Evolutionary conservation across 1,139 yeast genomes (phyloP).

Genomic region (Nakaseomyces nivariensis): DNA sequence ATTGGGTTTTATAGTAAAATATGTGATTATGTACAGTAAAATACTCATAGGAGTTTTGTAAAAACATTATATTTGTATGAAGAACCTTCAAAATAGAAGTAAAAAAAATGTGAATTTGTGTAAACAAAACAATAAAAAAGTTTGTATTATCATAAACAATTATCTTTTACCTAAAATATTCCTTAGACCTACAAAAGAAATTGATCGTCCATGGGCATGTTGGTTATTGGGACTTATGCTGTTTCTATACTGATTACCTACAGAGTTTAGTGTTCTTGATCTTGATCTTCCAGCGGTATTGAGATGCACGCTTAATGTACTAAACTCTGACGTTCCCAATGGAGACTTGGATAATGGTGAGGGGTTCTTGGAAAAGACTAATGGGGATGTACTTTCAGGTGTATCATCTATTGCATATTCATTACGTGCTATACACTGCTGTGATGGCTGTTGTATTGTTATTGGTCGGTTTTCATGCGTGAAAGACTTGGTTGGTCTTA

Average conservation of each 20-base stretch:
- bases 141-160: too few relatives aligned
- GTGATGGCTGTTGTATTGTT: neutral
- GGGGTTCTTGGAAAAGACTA: neutral
- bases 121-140: too few relatives aligned
- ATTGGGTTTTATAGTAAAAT: too few relatives aligned
- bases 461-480: neutral
- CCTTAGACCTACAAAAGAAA: neutral
- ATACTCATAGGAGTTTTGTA: too few relatives aligned
- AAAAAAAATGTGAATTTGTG: too few relatives aligned
- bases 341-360: neutral
- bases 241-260: neutral
- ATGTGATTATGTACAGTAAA: too few relatives aligned
- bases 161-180: too few relatives aligned
- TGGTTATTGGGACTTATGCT: neutral
- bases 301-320: neutral
- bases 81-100: too few relatives aligned
- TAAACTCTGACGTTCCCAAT: neutral
- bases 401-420: neutral
- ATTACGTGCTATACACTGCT: neutral
- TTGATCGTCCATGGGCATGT: neutral
- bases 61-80: too few relatives aligned
- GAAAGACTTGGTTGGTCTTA: neutral
- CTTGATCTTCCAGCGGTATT: neutral
- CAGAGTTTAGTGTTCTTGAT: conserved; percentile 1
- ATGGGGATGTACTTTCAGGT: neutral